Conservation (phyloP, 257 asterid species). For the Solanum chiquidenum region DNA sequence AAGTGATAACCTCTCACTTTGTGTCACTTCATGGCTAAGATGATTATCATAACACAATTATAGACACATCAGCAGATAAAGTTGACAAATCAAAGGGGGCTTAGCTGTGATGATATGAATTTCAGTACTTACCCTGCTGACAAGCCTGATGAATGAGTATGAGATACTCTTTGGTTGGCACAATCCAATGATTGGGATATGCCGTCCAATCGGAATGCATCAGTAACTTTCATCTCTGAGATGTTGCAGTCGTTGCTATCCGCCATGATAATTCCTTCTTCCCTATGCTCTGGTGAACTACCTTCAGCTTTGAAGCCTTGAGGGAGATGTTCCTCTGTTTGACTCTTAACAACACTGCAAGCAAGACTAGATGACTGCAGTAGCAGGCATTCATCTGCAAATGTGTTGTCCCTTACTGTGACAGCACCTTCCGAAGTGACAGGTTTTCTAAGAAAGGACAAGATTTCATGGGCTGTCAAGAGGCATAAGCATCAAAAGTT, state of each 20-base stretch:
- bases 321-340: constrained; percentile 8
- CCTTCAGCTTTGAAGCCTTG: constrained; percentile 16
- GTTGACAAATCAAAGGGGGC: not conserved
- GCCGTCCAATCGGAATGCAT: constrained; percentile 4
- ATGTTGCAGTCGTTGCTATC: constrained; percentile 3
- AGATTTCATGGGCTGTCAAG: constrained; percentile 63
- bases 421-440: constrained; percentile 17
- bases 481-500: not conserved
- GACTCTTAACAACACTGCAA: constrained; percentile 21
- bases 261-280: constrained; percentile 14
- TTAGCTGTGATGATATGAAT: not conserved
- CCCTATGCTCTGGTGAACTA: constrained; percentile 11
- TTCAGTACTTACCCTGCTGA: constrained; percentile 20
- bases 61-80: not conserved
- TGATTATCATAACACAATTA: not conserved
- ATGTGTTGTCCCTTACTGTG: constrained; percentile 13
- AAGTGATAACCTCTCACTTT: not conserved
- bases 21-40: not conserved
- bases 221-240: constrained; percentile 25
- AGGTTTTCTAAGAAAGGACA: constrained; percentile 61
- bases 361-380: constrained; percentile 22
- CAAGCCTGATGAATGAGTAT: constrained; percentile 10
- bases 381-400: constrained; percentile 11
- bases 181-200: not conserved
- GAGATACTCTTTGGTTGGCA: not conserved